A percentile compares a stretch with the other conserved stretches of the same genome.
Conservation (phyloP, 2,329 filamentous ascomycete genomes). For the Lecanicillium sp. region DNA sequence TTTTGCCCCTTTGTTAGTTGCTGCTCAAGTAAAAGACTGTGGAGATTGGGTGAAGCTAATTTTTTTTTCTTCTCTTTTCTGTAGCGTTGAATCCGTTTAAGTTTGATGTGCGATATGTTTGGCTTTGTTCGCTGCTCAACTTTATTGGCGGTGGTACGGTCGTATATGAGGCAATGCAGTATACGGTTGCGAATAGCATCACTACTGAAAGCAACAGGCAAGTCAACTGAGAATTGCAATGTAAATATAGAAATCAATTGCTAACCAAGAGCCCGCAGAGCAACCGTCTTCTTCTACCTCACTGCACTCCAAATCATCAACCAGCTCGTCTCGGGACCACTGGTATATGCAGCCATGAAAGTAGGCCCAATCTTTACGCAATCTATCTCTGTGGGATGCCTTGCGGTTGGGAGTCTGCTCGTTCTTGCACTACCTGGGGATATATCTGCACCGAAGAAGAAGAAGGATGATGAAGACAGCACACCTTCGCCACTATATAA, state of each 20-base stretch:
- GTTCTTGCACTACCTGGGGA: conserved; percentile 5
- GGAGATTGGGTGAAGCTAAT: no score
- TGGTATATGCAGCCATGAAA: conserved; percentile 5
- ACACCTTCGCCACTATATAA: background rate
- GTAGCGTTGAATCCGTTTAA: background rate
- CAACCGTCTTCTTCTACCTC: conserved; percentile 8
- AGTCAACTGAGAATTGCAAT: no score
- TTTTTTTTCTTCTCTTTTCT: no score
- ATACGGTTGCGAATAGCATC: conserved; percentile 1
- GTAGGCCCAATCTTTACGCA: conserved; percentile 5
- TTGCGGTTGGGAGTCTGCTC: conserved; percentile 1
- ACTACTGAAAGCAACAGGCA: conserved; percentile 6
- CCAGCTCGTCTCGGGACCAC: conserved; percentile 6
- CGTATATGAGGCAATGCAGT: conserved; percentile 3
- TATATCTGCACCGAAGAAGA: background rate
- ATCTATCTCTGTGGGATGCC: background rate
- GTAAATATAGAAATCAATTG: no score
- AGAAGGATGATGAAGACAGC: background rate
- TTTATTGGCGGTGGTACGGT: conserved; percentile 7
- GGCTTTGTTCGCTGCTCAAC: conserved; percentile 1
- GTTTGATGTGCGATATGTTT: background rate
- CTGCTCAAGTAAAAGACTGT: no score
- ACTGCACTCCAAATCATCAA: background rate
- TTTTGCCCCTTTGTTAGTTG: background rate
- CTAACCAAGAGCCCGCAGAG: background rate